phyloP scores from a whole-genome alignment of 1,284 basidiomycete species.

The Ceratobasidium sp. region DNA sequence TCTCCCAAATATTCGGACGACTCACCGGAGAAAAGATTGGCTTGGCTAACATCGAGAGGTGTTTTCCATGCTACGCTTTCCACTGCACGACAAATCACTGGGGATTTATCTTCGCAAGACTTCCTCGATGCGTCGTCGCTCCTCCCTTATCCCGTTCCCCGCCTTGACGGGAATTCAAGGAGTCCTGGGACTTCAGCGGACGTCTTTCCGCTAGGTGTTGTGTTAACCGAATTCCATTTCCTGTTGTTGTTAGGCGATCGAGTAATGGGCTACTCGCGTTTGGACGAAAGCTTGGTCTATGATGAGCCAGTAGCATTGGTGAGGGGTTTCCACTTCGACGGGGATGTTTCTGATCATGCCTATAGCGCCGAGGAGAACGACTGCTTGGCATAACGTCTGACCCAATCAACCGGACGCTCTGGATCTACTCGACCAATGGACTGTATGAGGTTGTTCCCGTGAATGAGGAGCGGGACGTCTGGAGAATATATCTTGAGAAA shows the following conservation, averaged over 20 bases:
- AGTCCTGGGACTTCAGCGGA: constrained; percentile 44
- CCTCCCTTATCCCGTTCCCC: constrained; percentile 60
- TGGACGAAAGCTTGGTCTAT: constrained; percentile 84
- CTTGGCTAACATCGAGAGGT: constrained; percentile 75
- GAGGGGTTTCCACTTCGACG: constrained; percentile 43
- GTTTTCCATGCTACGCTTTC: constrained; percentile 69
- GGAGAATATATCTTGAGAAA: constrained; percentile 88
- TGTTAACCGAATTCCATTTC: constrained; percentile 92
- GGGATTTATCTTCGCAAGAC: constrained; percentile 64
- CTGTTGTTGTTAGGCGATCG: constrained; percentile 84
- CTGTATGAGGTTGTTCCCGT: constrained; percentile 87
- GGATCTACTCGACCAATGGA: constrained; percentile 91
- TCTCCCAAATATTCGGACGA: constrained; percentile 69
- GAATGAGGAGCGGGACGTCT: constrained; percentile 93
- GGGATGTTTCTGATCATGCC: neutral
- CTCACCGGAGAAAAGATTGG: constrained; percentile 68
- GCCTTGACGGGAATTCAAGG: constrained; percentile 43
- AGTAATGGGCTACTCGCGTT: constrained; percentile 76
- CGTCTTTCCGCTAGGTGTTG: constrained; percentile 69
- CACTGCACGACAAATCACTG: constrained; percentile 53
- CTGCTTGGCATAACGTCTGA: constrained; percentile 81
- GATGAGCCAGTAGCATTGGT: constrained; percentile 85
- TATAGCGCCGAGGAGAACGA: constrained; percentile 58
- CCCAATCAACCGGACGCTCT: constrained; percentile 87
- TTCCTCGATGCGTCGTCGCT: constrained; percentile 79